Evolutionary conservation across 2,329 filamentous ascomycete species (phyloP), one percentile per base, ranked within the genome.

Genomic region (Pseudogymnoascus pannorum): DNA sequence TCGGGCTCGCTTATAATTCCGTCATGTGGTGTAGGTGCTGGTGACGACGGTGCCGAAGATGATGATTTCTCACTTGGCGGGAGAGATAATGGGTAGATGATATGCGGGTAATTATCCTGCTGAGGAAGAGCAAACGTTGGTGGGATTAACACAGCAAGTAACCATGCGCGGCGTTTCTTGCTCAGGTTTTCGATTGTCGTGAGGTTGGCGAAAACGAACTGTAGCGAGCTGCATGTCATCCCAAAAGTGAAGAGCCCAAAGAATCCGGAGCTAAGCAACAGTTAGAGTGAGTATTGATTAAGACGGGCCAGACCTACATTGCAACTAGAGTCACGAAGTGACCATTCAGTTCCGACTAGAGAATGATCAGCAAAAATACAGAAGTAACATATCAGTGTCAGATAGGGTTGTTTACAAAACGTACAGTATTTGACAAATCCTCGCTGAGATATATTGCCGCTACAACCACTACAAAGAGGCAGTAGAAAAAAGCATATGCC

Each of bases 121-220:
- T 40, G 22, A 60, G 68, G 67, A 42, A 68, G 66, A 51, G 71
- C 69, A 58, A n/a, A 66, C 60, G 73, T 58, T 5, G 75, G 75
- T 16, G 86, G 87, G 16, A 93, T 80, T 22, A 86, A 81, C 5
- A 97, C 83, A 1, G 93, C 92, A 31, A 97, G 76, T 59, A 86
- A 85, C 74, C 88, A 87, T 4, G 85, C 82, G 63, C 83, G 85
- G 16, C 76, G 79, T 64, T 78, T 81, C 61, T 79, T 78, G 65
- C 79, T 81, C 24, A 96, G 78, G 62, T 87, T 83, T 71, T 99
- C 94, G 62, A 99, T 87, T 16, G 91, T 95, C 0, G 92, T 96
- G 54, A 86, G 80, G 70, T 97, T 97, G 60, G 81, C 76, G 54
- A 88, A 74, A 38, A 87, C 81, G 68, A 91, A 87, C 65, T 87